Percentiles rank a stretch among this genome's conserved stretches.
Evolutionary conservation across 2,329 filamentous ascomycete species (phyloP).

Genomic region (Claviceps pusilla): DNA sequence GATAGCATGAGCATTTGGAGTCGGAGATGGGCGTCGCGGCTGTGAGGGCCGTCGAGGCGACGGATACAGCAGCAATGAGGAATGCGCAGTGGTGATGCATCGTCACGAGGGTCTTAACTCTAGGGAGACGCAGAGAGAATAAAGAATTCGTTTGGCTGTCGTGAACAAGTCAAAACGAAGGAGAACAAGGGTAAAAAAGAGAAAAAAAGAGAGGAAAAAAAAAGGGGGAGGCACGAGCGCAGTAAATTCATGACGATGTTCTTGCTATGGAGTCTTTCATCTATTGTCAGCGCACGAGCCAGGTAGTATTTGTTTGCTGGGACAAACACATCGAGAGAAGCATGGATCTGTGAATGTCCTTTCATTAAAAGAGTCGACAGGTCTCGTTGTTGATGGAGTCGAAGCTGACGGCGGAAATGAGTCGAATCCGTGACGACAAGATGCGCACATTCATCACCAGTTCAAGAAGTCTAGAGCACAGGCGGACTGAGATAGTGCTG

Average conservation of each 20-base stretch:
- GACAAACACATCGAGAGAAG: background rate
- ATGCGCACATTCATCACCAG: background rate
- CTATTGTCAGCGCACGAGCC: background rate
- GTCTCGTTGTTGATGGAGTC: background rate
- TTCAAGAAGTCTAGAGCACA: background rate
- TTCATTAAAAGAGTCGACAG: background rate
- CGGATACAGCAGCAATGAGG: background rate
- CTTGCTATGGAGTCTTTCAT: background rate
- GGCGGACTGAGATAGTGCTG: background rate
- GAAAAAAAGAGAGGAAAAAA: background rate
- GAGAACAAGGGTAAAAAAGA: too few relatives aligned
- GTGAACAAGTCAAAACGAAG: background rate
- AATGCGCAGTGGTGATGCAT: background rate
- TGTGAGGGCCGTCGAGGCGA: background rate
- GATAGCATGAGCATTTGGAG: constrained; percentile 29
- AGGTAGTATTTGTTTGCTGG: background rate
- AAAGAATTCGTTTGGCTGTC: background rate
- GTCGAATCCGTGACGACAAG: background rate
- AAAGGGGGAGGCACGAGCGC: background rate
- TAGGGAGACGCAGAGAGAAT: background rate
- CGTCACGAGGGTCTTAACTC: background rate
- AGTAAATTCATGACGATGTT: background rate
- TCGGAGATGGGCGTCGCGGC: constrained; percentile 11
- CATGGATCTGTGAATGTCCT: background rate
- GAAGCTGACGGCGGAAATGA: background rate